Evolutionary conservation across 83 land plant genomes (phyloP), one percentile per base, ranked within the genome.

Genomic region (Thuja plicata): DNA sequence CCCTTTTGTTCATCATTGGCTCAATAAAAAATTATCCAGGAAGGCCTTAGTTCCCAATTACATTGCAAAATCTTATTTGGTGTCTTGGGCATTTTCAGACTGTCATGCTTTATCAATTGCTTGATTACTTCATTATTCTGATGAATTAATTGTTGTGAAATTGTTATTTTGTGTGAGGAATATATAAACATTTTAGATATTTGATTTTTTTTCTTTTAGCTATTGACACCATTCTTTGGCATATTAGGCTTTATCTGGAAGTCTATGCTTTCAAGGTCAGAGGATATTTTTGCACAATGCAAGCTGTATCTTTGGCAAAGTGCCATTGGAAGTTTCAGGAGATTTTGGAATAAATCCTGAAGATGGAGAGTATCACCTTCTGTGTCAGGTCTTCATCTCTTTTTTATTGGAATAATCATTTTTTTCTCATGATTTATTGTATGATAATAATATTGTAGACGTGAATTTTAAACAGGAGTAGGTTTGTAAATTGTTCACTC

Each of bases 311-410:
- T 98, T 95, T 94, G 99, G 99, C 91, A 93, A 90, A 87, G 93
- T 94, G 88, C 99, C 99, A n/a, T 85, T 98, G 87, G 96, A 96
- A 88, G 98, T 95, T 83, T 96, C 99, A 89, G 99, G 99, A 50
- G 99, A 96, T 87, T 97, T 98, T 91, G 99, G 99, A 83, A 91
- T 98, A 79, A 92, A 97, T 90, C 99, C 99, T 5, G 98, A 98
- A 82, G 96, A 94, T 91, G 99, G 99, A 84, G 99, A 97, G 60
- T 98, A 95, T 91, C 99, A 97, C 88, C 90, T 98, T 7, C 95
- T 96, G 94, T 97, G 99, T 88, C 99, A 98, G 98, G 99, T 97
- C 66, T 46, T 82, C 60, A 85, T 66, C 60, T 88, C 87, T 7
- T 15, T 78, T 55, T 54, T 38, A 16, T 46, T 76, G 79, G 38